These are phyloP conservation scores for Podaxis pistillaris DNA, from an alignment of 768 basidiomycete species.

Conservation along the genomic window DNA sequence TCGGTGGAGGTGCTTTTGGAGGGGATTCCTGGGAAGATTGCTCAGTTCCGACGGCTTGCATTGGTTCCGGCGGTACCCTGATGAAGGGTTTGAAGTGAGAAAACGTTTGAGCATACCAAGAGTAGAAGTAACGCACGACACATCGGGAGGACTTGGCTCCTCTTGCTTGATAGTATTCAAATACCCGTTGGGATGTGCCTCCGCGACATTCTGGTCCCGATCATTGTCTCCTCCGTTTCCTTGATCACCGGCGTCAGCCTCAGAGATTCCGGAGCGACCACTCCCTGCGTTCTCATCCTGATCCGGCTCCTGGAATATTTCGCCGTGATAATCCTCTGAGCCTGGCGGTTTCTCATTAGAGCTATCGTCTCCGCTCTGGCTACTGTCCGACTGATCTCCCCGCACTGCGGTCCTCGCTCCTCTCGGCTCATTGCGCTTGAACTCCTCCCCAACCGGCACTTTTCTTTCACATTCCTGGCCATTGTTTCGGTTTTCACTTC, in stretches of 20 bases:
- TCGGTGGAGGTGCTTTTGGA: neutral
- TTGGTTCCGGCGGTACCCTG: neutral
- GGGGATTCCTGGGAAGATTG: neutral
- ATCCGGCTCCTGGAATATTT: neutral
- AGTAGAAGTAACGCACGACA: neutral
- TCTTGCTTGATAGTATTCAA: neutral
- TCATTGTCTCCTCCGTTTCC: neutral
- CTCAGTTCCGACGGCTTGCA: neutral
- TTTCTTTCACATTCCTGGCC: neutral
- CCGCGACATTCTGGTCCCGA: neutral
- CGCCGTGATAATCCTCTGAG: slow-evolving; percentile 12
- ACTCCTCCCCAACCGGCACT: neutral
- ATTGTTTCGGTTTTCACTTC: neutral
- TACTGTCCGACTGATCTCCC: neutral
- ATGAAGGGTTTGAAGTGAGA: neutral
- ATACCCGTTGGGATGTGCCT: neutral
- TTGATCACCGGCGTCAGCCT: neutral
- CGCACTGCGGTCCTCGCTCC: neutral
- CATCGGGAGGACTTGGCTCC: neutral
- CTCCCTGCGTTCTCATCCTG: neutral
- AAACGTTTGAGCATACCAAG: neutral
- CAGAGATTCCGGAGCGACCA: neutral
- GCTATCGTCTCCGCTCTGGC: neutral
- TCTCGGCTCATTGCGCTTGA: neutral
- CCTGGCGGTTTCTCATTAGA: neutral